Evolutionary conservation across 2,329 filamentous ascomycete genomes (phyloP).

Genomic region (Nothopassalora personata): DNA sequence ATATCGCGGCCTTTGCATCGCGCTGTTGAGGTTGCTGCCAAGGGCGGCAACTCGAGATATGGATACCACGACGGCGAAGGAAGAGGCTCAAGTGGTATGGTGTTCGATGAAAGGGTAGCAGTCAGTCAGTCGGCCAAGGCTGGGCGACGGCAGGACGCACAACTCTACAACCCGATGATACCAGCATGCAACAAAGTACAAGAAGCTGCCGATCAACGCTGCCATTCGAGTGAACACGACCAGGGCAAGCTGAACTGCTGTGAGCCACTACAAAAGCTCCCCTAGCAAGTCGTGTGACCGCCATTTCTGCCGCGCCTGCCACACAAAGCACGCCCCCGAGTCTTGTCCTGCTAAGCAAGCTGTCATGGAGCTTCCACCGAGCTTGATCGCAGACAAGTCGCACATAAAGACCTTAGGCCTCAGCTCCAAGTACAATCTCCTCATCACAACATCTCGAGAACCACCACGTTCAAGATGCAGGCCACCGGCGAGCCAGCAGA

Average conservation of each 20-base stretch:
- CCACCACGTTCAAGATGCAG: slow-evolving; percentile 18
- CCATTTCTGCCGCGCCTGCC: no score
- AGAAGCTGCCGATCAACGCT: slow-evolving; percentile 5
- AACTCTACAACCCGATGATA: neutral
- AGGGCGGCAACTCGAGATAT: neutral
- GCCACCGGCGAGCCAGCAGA: slow-evolving; percentile 50
- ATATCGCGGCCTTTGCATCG: neutral
- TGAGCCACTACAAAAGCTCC: neutral
- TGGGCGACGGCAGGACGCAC: slow-evolving; percentile 10
- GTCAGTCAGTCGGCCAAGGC: slow-evolving; percentile 6
- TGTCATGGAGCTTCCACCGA: neutral
- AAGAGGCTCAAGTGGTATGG: neutral
- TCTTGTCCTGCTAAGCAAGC: neutral
- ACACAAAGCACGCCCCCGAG: no score
- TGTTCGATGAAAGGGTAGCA: neutral
- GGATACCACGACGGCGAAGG: neutral
- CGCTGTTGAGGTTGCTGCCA: neutral
- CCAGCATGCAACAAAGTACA: neutral
- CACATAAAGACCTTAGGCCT: neutral
- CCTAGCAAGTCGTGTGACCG: neutral
- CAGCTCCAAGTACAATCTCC: neutral
- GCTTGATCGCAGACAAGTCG: neutral
- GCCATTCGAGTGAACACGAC: neutral
- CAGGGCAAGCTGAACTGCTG: neutral
- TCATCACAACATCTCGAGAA: neutral